Conservation (phyloP, 495 filamentous ascomycete species). For the Pseudevernia furfuracea region DNA sequence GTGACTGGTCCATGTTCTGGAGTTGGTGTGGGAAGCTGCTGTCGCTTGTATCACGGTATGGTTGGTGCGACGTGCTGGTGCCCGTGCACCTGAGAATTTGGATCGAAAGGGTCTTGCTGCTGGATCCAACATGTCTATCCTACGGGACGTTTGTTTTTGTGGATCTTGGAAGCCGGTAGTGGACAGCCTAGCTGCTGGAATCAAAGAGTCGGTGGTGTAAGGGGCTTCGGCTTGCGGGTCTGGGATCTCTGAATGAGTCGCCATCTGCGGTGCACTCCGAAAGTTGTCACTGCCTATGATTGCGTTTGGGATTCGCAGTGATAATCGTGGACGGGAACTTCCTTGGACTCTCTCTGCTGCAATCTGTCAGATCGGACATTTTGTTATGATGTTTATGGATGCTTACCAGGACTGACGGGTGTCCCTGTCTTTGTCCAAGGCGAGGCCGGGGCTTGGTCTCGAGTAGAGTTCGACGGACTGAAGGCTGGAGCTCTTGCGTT, state of each 20-base stretch:
- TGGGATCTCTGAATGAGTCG: not conserved
- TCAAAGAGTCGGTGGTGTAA: not conserved
- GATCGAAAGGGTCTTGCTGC: not conserved
- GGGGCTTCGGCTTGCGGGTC: not conserved
- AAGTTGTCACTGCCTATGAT: not conserved
- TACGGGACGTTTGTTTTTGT: no score
- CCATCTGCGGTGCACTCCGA: not conserved
- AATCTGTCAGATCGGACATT: not conserved
- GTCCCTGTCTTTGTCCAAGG: not conserved
- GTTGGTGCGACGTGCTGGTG: not conserved
- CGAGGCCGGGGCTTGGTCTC: not conserved
- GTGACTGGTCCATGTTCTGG: constrained; percentile 27
- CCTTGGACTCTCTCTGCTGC: not conserved
- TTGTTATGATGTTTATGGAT: not conserved
- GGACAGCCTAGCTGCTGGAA: not conserved
- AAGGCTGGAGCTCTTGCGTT: not conserved
- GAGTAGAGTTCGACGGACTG: not conserved
- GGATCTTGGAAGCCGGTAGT: not conserved
- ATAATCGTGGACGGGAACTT: not conserved
- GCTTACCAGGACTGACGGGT: not conserved
- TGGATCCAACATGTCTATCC: not conserved
- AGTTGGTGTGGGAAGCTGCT: constrained; percentile 23
- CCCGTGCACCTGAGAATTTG: not conserved
- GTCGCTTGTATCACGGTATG: not conserved
- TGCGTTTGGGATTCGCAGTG: not conserved